A percentile compares a stretch with the other conserved stretches of the same genome.
Evolutionary conservation across 169 alveolate species (phyloP).

Genomic region (Cytauxzoon felis): DNA sequence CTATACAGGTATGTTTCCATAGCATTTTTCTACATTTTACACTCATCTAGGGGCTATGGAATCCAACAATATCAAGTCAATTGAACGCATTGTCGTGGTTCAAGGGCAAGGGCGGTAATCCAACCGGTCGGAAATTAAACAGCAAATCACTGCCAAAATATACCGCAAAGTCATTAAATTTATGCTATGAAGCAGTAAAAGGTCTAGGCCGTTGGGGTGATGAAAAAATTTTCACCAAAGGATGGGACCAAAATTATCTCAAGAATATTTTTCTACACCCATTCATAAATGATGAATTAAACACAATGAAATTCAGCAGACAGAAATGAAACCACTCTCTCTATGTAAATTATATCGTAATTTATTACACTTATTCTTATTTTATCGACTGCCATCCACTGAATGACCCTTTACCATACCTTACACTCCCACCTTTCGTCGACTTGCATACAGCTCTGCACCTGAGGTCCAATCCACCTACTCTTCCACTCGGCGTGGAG

Average conservation of each 20-base stretch:
- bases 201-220: slow-evolving; percentile 87
- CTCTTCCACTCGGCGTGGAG: too few species aligned
- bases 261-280: slow-evolving; percentile 75
- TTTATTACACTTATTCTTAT: not conserved
- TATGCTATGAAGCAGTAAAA: slow-evolving; percentile 78
- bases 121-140: slow-evolving; percentile 30
- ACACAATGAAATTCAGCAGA: slow-evolving; percentile 7
- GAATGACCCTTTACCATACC: too few species aligned
- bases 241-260: slow-evolving; percentile 82
- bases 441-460: too few species aligned
- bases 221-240: slow-evolving; percentile 79
- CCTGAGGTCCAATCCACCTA: too few species aligned
- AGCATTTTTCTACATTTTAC: not conserved
- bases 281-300: slow-evolving; percentile 42
- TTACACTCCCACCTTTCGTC: too few species aligned
- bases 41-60: slow-evolving; percentile 78
- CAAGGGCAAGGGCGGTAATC: slow-evolving; percentile 64
- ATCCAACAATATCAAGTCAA: slow-evolving; percentile 77
- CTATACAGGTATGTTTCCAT: slow-evolving; percentile 64
- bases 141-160: slow-evolving; percentile 78
- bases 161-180: slow-evolving; percentile 74
- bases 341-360: not conserved
- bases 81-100: slow-evolving; percentile 77
- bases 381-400: too few species aligned
- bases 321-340: not conserved